Conservation (phyloP, 2,329 filamentous ascomycete species). For the Thelonectria blattea region DNA sequence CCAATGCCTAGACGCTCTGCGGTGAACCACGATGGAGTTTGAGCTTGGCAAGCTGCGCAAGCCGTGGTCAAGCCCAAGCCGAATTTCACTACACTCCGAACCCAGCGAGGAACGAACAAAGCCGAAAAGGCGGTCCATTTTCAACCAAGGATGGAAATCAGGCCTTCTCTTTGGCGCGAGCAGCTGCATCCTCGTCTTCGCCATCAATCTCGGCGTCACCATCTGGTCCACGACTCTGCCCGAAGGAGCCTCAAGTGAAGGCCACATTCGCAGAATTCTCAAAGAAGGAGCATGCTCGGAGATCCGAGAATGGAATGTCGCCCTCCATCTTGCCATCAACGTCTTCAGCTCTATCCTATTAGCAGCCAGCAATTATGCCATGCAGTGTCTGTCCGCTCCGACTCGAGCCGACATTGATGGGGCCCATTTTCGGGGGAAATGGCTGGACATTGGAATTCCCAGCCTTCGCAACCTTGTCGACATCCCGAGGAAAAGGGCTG, state of each 20-base stretch:
- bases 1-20: background rate
- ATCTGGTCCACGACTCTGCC: constrained; percentile 8
- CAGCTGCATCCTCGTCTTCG: background rate
- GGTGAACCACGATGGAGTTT: background rate
- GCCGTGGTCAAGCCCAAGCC: background rate
- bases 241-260: background rate
- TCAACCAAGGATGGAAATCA: constrained; percentile 3
- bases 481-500: constrained; percentile 1
- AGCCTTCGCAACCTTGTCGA: constrained; percentile 22
- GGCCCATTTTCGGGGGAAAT: constrained; percentile 14
- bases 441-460: constrained; percentile 30
- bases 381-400: constrained; percentile 43
- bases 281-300: constrained; percentile 10
- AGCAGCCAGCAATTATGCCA: constrained; percentile 42
- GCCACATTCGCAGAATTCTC: constrained; percentile 5
- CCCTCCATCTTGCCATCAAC: constrained; percentile 21
- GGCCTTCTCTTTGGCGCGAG: constrained; percentile 4
- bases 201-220: constrained; percentile 10
- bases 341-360: constrained; percentile 18
- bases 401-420: constrained; percentile 40
- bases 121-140: background rate
- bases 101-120: background rate
- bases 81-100: background rate
- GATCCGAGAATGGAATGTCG: constrained; percentile 2
- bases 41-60: background rate